Base-by-base conservation (phyloP, 2,329 filamentous ascomycete species). In the Aspergillus pseudoviridinutans region DNA sequence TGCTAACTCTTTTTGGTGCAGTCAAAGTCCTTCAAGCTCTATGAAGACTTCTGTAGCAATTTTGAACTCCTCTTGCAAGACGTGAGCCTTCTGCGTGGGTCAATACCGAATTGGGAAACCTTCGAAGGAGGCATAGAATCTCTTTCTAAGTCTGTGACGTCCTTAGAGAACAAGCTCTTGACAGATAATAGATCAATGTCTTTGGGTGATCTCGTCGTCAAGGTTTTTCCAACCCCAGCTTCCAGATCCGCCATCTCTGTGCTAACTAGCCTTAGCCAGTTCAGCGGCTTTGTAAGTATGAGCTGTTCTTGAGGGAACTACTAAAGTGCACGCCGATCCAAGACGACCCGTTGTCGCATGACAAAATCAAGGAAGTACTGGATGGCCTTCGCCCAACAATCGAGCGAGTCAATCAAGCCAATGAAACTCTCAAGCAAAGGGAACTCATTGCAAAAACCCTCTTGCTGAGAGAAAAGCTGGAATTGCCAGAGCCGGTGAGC, bases 21-120 rank as follows among this genome's bases (percentile, higher is more conserved):
- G 90, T 87, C 95, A 77, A 84, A 85, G 58, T 86, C 87, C 0
- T 94, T 97, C 75, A 89, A 90, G 69, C 81, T 88, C 51, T 99
- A 99, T 70, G 90, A 96, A 75, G 90, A 96, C 66, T 99, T 96
- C 71, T 90, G 90, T 38, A 89, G 89, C 53, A 93, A 93, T 69
- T 96, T 94, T 73, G 91, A 95, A 64, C 81, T 91, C 63, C 89
- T 97, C 80, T 86, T 89, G 50, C 86, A 89, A 62, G 91, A 96
- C 61, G 78, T 95, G 38, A 84, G 87, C 35, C 81, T 87, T 27
- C 82, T 88, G 17, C 85, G 89, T 61, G 83, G 86, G 58, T 84
- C 82, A 6, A 83, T 90, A 64, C 85, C 86, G 25, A 82, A 88
- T 52, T 96, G 91, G 90, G 83, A 87, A 49, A 82, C 84, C 4